Percentiles rank a stretch among this genome's conserved stretches.
phyloP scores from a whole-genome alignment of 2,329 filamentous ascomycete species.

The Ascochyta koolunga region DNA sequence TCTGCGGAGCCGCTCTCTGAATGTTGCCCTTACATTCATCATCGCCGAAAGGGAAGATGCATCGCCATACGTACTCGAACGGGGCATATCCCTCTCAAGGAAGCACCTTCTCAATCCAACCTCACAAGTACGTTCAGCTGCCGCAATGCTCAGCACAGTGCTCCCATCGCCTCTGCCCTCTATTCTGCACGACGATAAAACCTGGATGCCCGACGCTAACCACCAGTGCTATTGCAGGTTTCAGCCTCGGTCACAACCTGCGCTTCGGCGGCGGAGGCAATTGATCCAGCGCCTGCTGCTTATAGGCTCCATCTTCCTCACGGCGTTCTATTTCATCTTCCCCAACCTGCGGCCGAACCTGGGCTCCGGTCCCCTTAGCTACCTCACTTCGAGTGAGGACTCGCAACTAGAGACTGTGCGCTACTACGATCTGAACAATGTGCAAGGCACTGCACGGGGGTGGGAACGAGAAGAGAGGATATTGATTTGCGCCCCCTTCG shows the following conservation, averaged over 20 bases:
- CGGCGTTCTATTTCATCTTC: constrained; percentile 74
- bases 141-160: constrained; percentile 31
- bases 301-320: constrained; percentile 60
- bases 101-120: constrained; percentile 81
- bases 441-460: constrained; percentile 86
- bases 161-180: constrained; percentile 24
- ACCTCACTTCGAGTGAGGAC: constrained; percentile 70
- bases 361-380: constrained; percentile 69
- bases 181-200: constrained; percentile 24
- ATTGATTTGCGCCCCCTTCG: constrained; percentile 91
- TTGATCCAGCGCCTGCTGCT: constrained; percentile 72
- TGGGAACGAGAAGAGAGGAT: constrained; percentile 98
- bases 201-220: constrained; percentile 38
- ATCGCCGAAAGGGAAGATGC: constrained; percentile 71
- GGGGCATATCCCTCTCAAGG: constrained; percentile 73
- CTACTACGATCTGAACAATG: constrained; percentile 93
- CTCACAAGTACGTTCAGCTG: constrained; percentile 73
- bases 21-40: constrained; percentile 68
- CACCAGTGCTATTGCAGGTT: constrained; percentile 64
- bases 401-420: constrained; percentile 91
- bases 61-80: constrained; percentile 86
- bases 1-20: constrained; percentile 40
- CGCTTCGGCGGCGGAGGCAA: constrained; percentile 74
- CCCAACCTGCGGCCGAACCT: constrained; percentile 71
- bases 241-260: constrained; percentile 78